Evolutionary conservation across 2,329 filamentous ascomycete genomes (phyloP).

Genomic region (Aspergillus alliaceus): DNA sequence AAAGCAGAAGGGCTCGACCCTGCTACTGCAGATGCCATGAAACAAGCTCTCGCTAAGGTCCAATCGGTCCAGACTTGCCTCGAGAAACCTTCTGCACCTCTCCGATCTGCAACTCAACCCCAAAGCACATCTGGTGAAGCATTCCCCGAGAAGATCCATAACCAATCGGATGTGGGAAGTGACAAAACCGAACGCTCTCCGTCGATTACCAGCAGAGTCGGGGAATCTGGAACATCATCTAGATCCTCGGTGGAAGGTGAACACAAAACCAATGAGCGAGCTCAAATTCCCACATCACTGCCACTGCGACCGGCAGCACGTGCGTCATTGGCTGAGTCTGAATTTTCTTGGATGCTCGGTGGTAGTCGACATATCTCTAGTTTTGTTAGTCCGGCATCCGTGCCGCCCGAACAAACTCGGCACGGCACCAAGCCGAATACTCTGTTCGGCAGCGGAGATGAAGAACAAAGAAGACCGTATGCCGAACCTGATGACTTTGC

Average conservation of each 20-base stretch:
- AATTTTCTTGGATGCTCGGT: conserved; percentile 54
- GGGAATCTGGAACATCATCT: conserved; percentile 4
- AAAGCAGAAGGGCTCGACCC: conserved; percentile 24
- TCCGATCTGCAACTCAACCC: conserved; percentile 11
- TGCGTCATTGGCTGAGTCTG: conserved; percentile 46
- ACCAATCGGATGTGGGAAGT: background rate
- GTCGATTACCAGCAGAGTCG: conserved; percentile 1
- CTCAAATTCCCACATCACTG: conserved; percentile 19
- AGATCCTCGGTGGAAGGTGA: conserved; percentile 12
- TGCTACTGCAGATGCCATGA: conserved; percentile 31
- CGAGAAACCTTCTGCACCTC: conserved; percentile 38
- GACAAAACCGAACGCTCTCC: conserved; percentile 5
- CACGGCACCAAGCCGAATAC: conserved; percentile 32
- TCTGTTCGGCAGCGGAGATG: conserved; percentile 36
- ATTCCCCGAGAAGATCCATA: background rate
- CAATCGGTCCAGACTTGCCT: conserved; percentile 47
- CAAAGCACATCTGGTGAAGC: conserved; percentile 6
- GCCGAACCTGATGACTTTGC: conserved; percentile 41
- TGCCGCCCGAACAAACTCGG: conserved; percentile 45
- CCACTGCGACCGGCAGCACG: conserved; percentile 30
- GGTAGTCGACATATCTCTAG: conserved; percentile 44
- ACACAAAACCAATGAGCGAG: background rate
- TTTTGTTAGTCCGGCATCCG: conserved; percentile 48
- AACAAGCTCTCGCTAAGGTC: conserved; percentile 40
- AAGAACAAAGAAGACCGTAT: conserved; percentile 27